Evolutionary conservation across 2,329 filamentous ascomycete genomes (phyloP), one percentile per base, ranked within the genome.

Genomic region (Penicillium crustosum): DNA sequence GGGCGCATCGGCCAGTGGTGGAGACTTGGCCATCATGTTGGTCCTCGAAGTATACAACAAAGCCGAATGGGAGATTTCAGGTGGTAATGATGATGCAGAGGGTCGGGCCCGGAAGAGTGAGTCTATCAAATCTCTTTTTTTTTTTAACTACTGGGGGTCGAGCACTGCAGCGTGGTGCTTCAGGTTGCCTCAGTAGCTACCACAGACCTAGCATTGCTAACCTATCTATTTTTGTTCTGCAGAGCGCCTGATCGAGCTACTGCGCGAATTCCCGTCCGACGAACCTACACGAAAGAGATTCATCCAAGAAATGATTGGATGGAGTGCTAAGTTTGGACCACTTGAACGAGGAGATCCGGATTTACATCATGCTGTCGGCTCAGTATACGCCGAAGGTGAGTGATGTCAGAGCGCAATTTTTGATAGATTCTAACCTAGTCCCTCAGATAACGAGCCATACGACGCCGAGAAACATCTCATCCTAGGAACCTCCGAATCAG

Each of bases 221-320:
- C 59, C 45, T 21, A 23, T 55, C 33, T 13, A 33, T 43, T 17
- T 33, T 45, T 49, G 15, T 48, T 17, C 25, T 39, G 51, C 61
- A 80, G 78, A 83, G 59, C 81, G 89, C 61, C 77, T 97, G 54
- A 78, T 97, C 68, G 88, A 88, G 21, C 83, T 95, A 49, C 77
- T 99, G 70, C 83, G 91, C 54, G 82, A 92, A 38, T 97, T 99
- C 68, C 86, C 89, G 15, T 79, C 84, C 27, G 87, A 89, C 53
- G 94, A 99, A 78, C 93, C 93, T 4, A 96, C 90, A 55, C 85
- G 93, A 71, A 97, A 96, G 85, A 91, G 91, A 77, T 96, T 93
- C 71, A 89, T 97, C 42, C 86, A 84, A 25, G 93, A 96, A 73
- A 89, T 93, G 72, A 86, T 97, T 65, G 84, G 83, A 54, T 99